A percentile compares a stretch with the other conserved stretches of the same genome.
These are phyloP conservation scores for Hypomontagnella submonticulosa DNA, from an alignment of 495 filamentous ascomycete genomes.

Conservation along the genomic window DNA sequence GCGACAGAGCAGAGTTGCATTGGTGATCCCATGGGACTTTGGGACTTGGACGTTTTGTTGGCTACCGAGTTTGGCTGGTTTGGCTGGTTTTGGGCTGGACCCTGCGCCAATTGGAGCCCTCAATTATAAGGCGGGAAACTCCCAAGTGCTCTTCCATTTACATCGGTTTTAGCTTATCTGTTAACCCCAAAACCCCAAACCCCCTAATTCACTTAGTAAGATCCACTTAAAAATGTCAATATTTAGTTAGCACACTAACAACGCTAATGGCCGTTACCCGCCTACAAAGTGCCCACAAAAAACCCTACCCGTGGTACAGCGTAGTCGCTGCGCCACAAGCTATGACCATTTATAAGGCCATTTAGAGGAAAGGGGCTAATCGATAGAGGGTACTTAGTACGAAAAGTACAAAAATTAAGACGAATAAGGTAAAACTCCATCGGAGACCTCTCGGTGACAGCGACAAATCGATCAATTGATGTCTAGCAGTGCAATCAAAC, in stretches of 20 bases:
- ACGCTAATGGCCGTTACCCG: too few species aligned
- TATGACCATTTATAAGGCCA: conserved; percentile 11
- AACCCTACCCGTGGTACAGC: conserved; percentile 1
- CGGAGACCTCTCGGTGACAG: conserved; percentile 45
- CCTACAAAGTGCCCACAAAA: too few species aligned
- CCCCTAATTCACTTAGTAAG: background rate
- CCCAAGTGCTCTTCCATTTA: conserved; percentile 10
- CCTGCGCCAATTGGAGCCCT: conserved; percentile 41
- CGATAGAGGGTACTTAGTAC: conserved; percentile 15
- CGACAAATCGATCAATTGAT: conserved; percentile 38
- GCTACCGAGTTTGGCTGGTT: conserved; percentile 13
- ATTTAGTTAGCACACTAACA: conserved; percentile 36
- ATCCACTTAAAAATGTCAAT: background rate
- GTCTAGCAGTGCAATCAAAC: conserved; percentile 31
- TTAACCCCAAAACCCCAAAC: conserved; percentile 23
- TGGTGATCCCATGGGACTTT: conserved; percentile 12
- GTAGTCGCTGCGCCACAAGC: conserved; percentile 36
- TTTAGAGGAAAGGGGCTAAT: conserved; percentile 24
- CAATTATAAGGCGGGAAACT: conserved; percentile 26
- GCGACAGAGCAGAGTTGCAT: conserved; percentile 40
- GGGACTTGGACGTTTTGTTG: conserved; percentile 19
- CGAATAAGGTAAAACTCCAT: conserved; percentile 2
- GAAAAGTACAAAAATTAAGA: background rate
- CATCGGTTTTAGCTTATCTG: conserved; percentile 24
- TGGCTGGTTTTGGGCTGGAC: background rate